These are phyloP conservation scores for Coemansia umbellata DNA, from an alignment of 192 early-diverging fungal species.

Conservation along the genomic window DNA sequence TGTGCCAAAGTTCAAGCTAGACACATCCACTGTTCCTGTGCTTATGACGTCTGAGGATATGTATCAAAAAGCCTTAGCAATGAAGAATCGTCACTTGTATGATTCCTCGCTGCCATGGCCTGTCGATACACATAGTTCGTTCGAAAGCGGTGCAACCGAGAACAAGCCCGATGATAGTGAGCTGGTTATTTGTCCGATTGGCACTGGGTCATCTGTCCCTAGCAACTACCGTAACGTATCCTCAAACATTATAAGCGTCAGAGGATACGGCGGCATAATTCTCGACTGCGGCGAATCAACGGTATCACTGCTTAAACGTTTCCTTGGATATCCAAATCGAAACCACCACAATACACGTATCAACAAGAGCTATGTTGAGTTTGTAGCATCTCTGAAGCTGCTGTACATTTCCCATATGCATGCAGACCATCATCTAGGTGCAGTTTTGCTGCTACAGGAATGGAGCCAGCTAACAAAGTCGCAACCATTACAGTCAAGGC, in stretches of 20 bases:
- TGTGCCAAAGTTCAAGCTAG: slow-evolving; percentile 61
- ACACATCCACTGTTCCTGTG: slow-evolving; percentile 23
- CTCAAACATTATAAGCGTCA: slow-evolving; percentile 69
- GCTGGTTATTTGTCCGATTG: slow-evolving; percentile 65
- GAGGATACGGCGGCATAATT: slow-evolving; percentile 61
- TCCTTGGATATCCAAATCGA: slow-evolving; percentile 55
- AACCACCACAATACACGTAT: slow-evolving; percentile 44
- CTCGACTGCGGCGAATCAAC: slow-evolving; percentile 93
- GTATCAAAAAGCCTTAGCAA: slow-evolving; percentile 1
- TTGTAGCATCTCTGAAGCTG: slow-evolving; percentile 57
- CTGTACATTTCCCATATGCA: slow-evolving; percentile 96
- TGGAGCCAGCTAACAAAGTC: slow-evolving; percentile 59
- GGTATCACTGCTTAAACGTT: slow-evolving; percentile 73
- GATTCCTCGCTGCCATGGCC: too few species aligned
- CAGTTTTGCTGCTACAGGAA: slow-evolving; percentile 64
- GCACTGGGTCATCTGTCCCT: slow-evolving; percentile 88
- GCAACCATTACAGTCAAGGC: slow-evolving; percentile 12
- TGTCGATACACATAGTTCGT: too few species aligned
- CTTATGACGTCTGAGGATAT: slow-evolving; percentile 32
- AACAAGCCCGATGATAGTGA: slow-evolving; percentile 3
- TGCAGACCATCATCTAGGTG: slow-evolving; percentile 95
- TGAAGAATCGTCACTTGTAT: background rate
- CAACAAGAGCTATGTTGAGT: slow-evolving; percentile 38
- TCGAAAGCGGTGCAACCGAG: too few species aligned
- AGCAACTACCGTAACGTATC: slow-evolving; percentile 92